Evolutionary conservation across 495 filamentous ascomycete genomes (phyloP).

Genomic region (Xylaria flabelliformis): DNA sequence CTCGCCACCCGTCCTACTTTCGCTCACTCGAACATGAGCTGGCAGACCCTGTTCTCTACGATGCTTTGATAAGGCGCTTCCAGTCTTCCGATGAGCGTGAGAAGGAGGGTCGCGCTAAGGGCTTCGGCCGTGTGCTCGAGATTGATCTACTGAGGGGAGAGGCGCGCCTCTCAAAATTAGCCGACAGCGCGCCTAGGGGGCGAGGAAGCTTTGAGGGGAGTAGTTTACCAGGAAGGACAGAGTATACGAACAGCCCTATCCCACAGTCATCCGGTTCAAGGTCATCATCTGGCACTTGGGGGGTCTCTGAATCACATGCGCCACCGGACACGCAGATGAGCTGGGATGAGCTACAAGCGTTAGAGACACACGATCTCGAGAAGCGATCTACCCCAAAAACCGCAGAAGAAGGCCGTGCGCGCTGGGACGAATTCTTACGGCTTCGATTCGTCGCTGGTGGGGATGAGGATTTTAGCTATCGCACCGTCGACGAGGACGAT

Average conservation of each 20-base stretch:
- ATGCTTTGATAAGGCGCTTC: slow-evolving; percentile 78
- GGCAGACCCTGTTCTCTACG: slow-evolving; percentile 77
- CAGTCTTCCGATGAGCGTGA: slow-evolving; percentile 76
- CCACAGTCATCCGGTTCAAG: slow-evolving; percentile 1
- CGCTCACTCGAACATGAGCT: slow-evolving; percentile 51
- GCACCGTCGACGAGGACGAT: slow-evolving; percentile 69
- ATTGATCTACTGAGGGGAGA: slow-evolving; percentile 75
- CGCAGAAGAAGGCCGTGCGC: slow-evolving; percentile 68
- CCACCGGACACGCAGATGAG: slow-evolving; percentile 54
- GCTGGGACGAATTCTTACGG: slow-evolving; percentile 72
- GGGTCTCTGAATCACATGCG: slow-evolving; percentile 53
- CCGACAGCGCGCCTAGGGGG: neutral
- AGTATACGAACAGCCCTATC: neutral
- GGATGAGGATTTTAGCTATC: slow-evolving; percentile 80
- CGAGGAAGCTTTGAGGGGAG: neutral
- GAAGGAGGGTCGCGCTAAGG: slow-evolving; percentile 70
- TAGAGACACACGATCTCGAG: slow-evolving; percentile 51
- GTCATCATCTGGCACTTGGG: neutral
- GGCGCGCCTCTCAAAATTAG: slow-evolving; percentile 62
- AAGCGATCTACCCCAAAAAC: slow-evolving; percentile 62
- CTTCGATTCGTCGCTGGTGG: slow-evolving; percentile 72
- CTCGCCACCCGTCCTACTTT: slow-evolving; percentile 49
- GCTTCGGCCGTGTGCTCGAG: slow-evolving; percentile 75
- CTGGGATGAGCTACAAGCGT: slow-evolving; percentile 28
- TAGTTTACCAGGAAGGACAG: neutral